Base-by-base conservation (phyloP, 352 stramenopile species). In the Globisporangium splendens region DNA sequence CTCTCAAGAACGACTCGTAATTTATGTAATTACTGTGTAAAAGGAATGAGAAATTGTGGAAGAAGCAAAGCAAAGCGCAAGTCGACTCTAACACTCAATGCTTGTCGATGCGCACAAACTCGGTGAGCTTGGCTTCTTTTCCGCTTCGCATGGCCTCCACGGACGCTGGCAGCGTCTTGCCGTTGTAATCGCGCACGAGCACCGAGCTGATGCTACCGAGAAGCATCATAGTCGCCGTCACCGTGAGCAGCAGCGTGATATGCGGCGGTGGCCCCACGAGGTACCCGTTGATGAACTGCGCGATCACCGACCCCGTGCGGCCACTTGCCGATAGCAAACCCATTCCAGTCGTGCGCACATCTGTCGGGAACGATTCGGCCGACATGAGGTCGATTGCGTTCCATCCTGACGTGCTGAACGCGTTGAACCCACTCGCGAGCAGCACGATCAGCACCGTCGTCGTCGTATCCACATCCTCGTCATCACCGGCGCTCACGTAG, bases 311-410 rank as follows among this genome's bases (percentile, higher is more conserved):
- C 15, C 90, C 93, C 21, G 90, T 72, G 54, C 89, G 75, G 2
- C 90, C 93, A 33, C 70, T 77, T 1, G 88, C 88, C 0, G 87
- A 88, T 53, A 96, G 83, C 24, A 96, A 61, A 0, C 89, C 89
- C 86, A 97, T 96, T 0, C 88, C 93, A 11, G 88, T 96, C 35
- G 85, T 95, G 63, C 93, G 77, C 12, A 98, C 79, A 18, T 84
- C 63, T 0, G 91, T 97, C 15, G 93, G 93, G 66, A 97, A 98
- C 0, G 91, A 88, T 63, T 98, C 89, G 39, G 83, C 73, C 20
- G 87, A 95, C 73, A 98, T 84, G 41, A 95, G 78, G 62, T 97
- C 93, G 51, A 92, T 93, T 0, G 89, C 77, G 65, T 98, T 98
- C 93, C 93, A 98, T 8, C 81, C 83, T 0, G 81, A 74, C 22